Evolutionary conservation across 768 basidiomycete species (phyloP), one percentile per base, ranked within the genome.

Genomic region (Macrolepiota fuliginosa): DNA sequence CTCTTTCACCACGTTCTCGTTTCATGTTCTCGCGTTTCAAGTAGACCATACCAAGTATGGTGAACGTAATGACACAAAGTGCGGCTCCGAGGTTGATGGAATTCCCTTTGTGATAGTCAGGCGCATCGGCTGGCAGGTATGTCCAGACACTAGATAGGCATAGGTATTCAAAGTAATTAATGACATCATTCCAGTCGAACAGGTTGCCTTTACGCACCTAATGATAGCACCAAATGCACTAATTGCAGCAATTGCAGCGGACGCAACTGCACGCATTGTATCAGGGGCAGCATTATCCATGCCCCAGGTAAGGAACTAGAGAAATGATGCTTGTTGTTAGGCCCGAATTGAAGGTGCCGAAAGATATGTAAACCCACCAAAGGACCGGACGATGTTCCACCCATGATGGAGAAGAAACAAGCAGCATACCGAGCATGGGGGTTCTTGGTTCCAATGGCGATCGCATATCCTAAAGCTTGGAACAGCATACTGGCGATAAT

Each of bases 281-380:
- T 82, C 79, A 1, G 81, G 81, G 0, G 79, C 77, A 2, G 81
- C 77, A 61, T 83, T 83, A 61, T 81, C 80, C 19, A 78, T 77
- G 17, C 71, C 80, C 81, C 81, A 82, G 5, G 78, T 72, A 24
- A 82, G 67, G 47, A 76, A 70, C 71, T 81, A 53, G 12, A 42
- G 7, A n/a, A n/a, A n/a, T 13, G 6, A 32, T 17, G 19, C n/a
- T 39, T 29, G 35, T n/a, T 3, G 27, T 39, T 5, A 52, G n/a
- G 13, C 1, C 1, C 15, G 3, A 35, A 15, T 19, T 17, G 46
- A 52, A 25, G 53, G 12, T 11, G 56, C 15, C 32, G n/a, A 17
- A 11, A 25, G 19, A 12, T 11, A 49, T 12, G 40, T 42, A 15
- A 45, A 40, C 50, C 6, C 56, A 73, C 72, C 67, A 73, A 66